phyloP scores from a whole-genome alignment of 768 basidiomycete genomes.

The Vishniacozyma victoriae region DNA sequence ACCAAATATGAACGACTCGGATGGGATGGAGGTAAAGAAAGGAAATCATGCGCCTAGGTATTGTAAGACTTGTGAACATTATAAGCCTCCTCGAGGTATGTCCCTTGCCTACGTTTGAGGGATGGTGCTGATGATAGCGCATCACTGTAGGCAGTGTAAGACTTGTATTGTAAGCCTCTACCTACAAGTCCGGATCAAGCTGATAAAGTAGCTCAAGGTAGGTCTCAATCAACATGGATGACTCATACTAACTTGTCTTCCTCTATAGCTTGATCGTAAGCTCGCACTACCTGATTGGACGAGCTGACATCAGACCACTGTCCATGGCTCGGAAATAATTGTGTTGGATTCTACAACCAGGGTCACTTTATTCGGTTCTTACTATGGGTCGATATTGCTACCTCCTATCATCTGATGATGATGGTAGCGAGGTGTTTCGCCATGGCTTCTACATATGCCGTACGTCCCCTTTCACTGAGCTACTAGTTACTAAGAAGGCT shows the following conservation, averaged over 20 bases:
- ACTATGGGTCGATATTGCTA: slow-evolving; percentile 85
- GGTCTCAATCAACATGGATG: slow-evolving; percentile 51
- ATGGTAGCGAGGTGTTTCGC: slow-evolving; percentile 1
- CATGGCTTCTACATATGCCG: background rate
- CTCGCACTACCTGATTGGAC: background rate
- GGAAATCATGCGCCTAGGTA: slow-evolving; percentile 73
- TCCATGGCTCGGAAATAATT: slow-evolving; percentile 45
- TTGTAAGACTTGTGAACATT: slow-evolving; percentile 77
- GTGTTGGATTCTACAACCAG: slow-evolving; percentile 83
- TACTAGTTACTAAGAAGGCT: no score
- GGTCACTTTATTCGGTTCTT: slow-evolving; percentile 75
- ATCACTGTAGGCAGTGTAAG: slow-evolving; percentile 87
- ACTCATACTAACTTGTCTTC: background rate
- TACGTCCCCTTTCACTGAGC: background rate
- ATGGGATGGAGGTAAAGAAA: slow-evolving; percentile 85
- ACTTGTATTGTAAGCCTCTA: slow-evolving; percentile 52
- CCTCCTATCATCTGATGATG: slow-evolving; percentile 60
- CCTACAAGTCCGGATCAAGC: background rate
- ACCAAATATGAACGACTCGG: slow-evolving; percentile 62
- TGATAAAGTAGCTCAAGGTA: slow-evolving; percentile 70
- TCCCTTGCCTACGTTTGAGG: background rate
- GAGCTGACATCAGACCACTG: slow-evolving; percentile 33
- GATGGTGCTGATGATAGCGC: slow-evolving; percentile 51
- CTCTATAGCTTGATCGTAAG: slow-evolving; percentile 19
- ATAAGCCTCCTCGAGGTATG: slow-evolving; percentile 67